Evolutionary conservation across 495 filamentous ascomycete species (phyloP).

Genomic region (Neurospora discreta): DNA sequence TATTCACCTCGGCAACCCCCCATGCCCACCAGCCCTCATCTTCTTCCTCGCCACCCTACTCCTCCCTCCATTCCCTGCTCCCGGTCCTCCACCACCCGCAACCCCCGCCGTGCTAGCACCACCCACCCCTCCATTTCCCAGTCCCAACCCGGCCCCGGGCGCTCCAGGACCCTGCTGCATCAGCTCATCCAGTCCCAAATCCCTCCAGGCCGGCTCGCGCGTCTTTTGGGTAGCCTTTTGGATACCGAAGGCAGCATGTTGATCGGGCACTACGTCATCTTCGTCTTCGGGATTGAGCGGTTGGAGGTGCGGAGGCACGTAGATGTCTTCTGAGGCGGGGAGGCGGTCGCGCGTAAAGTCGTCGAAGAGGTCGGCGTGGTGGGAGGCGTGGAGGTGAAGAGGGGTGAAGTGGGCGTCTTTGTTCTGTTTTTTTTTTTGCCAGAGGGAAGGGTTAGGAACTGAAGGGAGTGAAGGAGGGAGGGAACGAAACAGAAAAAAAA

Average conservation of each 20-base stretch:
- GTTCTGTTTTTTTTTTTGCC: no score
- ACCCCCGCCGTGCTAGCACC: constrained; percentile 11
- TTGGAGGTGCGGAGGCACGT: constrained; percentile 79
- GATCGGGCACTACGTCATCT: constrained; percentile 93
- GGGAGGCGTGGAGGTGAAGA: constrained; percentile 72
- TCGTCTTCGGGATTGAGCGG: constrained; percentile 95
- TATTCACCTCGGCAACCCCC: constrained; percentile 36
- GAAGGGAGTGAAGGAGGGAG: no score
- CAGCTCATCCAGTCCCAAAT: constrained; percentile 65
- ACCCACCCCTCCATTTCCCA: neutral
- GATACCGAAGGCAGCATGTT: constrained; percentile 96
- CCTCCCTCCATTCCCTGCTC: constrained; percentile 5
- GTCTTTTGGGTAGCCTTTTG: constrained; percentile 66
- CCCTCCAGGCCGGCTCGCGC: constrained; percentile 72
- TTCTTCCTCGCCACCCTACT: neutral
- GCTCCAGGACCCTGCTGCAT: constrained; percentile 45
- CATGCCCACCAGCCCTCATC: constrained; percentile 10
- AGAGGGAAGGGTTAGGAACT: no score
- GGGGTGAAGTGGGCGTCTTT: constrained; percentile 84
- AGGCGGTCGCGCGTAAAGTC: constrained; percentile 64
- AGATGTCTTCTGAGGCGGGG: constrained; percentile 61
- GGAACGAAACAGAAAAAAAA: no score
- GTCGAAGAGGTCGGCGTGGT: constrained; percentile 85
- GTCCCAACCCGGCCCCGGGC: constrained; percentile 4
- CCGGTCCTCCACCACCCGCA: neutral